phyloP scores from a whole-genome alignment of 2,329 filamentous ascomycete species.

The Epichloe sibirici region DNA sequence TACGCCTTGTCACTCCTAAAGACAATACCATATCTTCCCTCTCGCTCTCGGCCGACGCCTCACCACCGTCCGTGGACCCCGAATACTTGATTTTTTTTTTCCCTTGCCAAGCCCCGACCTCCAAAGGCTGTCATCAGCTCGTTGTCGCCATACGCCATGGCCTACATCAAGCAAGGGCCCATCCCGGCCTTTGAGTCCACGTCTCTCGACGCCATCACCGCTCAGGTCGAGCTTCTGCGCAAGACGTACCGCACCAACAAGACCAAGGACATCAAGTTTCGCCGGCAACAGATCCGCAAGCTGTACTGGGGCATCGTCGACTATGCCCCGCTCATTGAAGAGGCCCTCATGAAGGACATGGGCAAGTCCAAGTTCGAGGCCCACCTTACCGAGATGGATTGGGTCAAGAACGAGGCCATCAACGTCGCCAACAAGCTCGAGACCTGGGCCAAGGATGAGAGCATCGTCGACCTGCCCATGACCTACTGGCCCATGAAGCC shows the following conservation, averaged over 20 bases:
- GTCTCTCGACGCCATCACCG: conserved; percentile 52
- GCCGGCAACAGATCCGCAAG: conserved; percentile 77
- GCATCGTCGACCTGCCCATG: conserved; percentile 54
- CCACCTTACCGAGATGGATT: conserved; percentile 61
- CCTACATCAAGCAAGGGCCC: conserved; percentile 19
- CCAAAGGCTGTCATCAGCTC: too few relatives aligned
- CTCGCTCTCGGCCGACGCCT: too few relatives aligned
- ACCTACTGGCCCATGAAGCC: conserved; percentile 58
- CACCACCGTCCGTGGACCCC: too few relatives aligned
- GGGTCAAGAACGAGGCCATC: conserved; percentile 70
- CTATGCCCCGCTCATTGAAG: conserved; percentile 57
- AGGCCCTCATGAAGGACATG: conserved; percentile 67
- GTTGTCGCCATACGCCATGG: conserved; percentile 28
- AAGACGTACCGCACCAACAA: conserved; percentile 64
- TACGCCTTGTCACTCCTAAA: too few relatives aligned
- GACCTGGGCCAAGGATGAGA: conserved; percentile 75
- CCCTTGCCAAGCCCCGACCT: too few relatives aligned
- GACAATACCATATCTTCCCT: too few relatives aligned
- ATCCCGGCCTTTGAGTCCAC: conserved; percentile 46
- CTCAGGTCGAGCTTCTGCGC: conserved; percentile 47
- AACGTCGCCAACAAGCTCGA: conserved; percentile 67
- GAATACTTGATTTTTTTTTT: too few relatives aligned
- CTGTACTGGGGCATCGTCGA: conserved; percentile 90
- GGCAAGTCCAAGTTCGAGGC: conserved; percentile 68
- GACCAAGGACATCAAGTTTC: conserved; percentile 73